Conservation (phyloP, 2,329 filamentous ascomycete species). For the Phaeosphaeria sp. region DNA sequence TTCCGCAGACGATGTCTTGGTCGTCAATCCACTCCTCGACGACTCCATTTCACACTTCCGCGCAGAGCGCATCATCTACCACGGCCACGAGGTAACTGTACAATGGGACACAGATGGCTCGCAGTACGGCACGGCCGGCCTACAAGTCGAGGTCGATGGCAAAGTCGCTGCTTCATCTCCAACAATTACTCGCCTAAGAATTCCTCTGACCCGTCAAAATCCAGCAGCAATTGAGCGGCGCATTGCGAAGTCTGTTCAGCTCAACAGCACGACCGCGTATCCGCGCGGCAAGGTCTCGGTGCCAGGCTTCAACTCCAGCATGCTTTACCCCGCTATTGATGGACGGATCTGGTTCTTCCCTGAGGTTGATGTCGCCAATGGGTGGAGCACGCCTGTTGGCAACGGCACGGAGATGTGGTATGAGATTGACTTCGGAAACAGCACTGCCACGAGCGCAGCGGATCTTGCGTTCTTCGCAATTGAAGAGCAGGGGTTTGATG, state of each 20-base stretch:
- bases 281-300: slow-evolving; percentile 43
- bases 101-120: slow-evolving; percentile 51
- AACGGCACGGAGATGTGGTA: slow-evolving; percentile 45
- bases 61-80: slow-evolving; percentile 50
- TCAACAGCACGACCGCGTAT: slow-evolving; percentile 34
- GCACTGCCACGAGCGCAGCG: slow-evolving; percentile 35
- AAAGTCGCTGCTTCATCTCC: slow-evolving; percentile 38
- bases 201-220: slow-evolving; percentile 21
- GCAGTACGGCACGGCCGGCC: slow-evolving; percentile 39
- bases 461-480: slow-evolving; percentile 49
- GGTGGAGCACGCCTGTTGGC: slow-evolving; percentile 44
- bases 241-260: slow-evolving; percentile 48
- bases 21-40: slow-evolving; percentile 51
- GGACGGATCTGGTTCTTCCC: slow-evolving; percentile 51
- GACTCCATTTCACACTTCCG: slow-evolving; percentile 49
- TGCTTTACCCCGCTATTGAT: slow-evolving; percentile 48
- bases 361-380: slow-evolving; percentile 45
- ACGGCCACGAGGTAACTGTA: slow-evolving; percentile 51
- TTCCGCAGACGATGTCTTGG: slow-evolving; percentile 46
- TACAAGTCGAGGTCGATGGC: slow-evolving; percentile 47
- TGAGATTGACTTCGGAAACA: slow-evolving; percentile 45
- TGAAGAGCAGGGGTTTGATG: slow-evolving; percentile 33
- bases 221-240: slow-evolving; percentile 36
- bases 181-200: slow-evolving; percentile 31
- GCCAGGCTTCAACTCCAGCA: slow-evolving; percentile 23